Evolutionary conservation across 164 flowering plant genomes (phyloP).

Genomic region (Umbellularia californica): DNA sequence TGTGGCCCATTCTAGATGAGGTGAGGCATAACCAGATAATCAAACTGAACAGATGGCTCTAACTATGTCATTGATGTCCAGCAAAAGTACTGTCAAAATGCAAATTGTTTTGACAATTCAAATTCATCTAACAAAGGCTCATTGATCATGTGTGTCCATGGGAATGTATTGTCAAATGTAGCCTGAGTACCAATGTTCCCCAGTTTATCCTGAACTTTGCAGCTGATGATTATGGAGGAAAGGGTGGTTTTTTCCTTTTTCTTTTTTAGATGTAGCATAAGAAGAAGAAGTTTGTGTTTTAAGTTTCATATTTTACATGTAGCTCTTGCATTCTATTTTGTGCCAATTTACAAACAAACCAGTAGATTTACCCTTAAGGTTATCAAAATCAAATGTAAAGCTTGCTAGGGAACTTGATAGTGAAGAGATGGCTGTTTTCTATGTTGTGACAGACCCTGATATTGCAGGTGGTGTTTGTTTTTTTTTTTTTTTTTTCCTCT

Average conservation of each 20-base stretch:
- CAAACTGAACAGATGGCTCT: not conserved
- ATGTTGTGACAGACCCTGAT: too few relatives aligned
- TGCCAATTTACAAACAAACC: too few relatives aligned
- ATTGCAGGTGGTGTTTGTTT: too few relatives aligned
- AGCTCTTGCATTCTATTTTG: too few relatives aligned
- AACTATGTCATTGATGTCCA: not conserved
- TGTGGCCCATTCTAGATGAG: not conserved
- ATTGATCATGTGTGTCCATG: not conserved
- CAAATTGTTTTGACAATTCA: not conserved
- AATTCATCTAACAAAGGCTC: not conserved
- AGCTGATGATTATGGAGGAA: not conserved
- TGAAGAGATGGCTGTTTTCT: too few relatives aligned
- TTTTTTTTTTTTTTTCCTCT: too few relatives aligned
- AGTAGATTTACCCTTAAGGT: too few relatives aligned
- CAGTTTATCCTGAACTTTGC: not conserved
- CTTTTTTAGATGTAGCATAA: not conserved
- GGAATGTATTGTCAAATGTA: not conserved
- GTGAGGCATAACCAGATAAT: not conserved
- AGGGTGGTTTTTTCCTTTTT: too few relatives aligned
- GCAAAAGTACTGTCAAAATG: not conserved
- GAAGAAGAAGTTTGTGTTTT: not conserved
- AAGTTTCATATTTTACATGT: too few relatives aligned
- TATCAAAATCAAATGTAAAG: too few relatives aligned
- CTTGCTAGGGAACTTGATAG: too few relatives aligned
- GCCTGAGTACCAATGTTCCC: not conserved